Evolutionary conservation across 2,329 filamentous ascomycete genomes (phyloP).

Genomic region (Anthostomella pinea): DNA sequence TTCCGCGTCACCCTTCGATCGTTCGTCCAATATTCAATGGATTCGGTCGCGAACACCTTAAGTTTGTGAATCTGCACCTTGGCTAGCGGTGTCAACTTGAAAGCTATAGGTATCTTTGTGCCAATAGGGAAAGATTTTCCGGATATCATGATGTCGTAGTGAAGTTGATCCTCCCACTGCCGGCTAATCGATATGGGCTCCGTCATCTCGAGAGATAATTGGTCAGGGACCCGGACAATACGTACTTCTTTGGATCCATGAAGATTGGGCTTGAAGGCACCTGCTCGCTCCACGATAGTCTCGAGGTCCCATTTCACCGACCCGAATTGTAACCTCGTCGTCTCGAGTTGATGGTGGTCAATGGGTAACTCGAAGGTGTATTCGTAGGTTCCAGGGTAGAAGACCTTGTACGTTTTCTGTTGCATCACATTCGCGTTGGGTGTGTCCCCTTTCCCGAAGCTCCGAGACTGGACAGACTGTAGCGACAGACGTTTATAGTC

Average conservation of each 20-base stretch:
- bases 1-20: slow-evolving; percentile 82
- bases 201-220: slow-evolving; percentile 83
- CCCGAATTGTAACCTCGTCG: slow-evolving; percentile 81
- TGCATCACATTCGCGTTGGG: slow-evolving; percentile 58
- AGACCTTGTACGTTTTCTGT: slow-evolving; percentile 78
- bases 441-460: slow-evolving; percentile 77
- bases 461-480: slow-evolving; percentile 77
- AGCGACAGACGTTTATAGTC: slow-evolving; percentile 69
- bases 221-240: slow-evolving; percentile 80
- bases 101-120: slow-evolving; percentile 83
- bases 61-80: slow-evolving; percentile 93
- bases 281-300: slow-evolving; percentile 78
- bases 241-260: slow-evolving; percentile 78
- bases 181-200: slow-evolving; percentile 92
- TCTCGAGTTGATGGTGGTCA: slow-evolving; percentile 85
- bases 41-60: slow-evolving; percentile 88
- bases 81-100: slow-evolving; percentile 87
- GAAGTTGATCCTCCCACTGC: slow-evolving; percentile 91
- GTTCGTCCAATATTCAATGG: slow-evolving; percentile 85
- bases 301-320: slow-evolving; percentile 87
- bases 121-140: slow-evolving; percentile 93
- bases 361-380: slow-evolving; percentile 83
- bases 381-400: slow-evolving; percentile 68
- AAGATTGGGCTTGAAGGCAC: slow-evolving; percentile 86
- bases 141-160: slow-evolving; percentile 95